A percentile compares a stretch with the other conserved stretches of the same genome.
Conservation (phyloP, 1,284 basidiomycete genomes). For the Rhizopogon hawkerae region DNA sequence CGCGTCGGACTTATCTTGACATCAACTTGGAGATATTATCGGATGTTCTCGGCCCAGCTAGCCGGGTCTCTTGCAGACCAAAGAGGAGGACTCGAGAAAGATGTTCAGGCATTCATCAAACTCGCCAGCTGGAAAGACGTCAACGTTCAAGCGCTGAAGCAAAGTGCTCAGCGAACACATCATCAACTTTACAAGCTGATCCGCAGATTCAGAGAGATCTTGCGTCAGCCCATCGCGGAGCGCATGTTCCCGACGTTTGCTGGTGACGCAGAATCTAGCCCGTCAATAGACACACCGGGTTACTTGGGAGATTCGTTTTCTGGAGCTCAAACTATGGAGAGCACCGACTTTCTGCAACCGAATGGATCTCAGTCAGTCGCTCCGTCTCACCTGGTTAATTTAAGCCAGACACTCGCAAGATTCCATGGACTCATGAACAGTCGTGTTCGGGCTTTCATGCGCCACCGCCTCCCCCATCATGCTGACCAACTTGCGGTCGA, state of each 20-base stretch:
- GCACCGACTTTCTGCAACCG: background rate
- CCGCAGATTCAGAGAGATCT: slow-evolving; percentile 84
- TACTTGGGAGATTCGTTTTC: slow-evolving; percentile 11
- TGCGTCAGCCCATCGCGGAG: slow-evolving; percentile 63
- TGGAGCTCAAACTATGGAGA: background rate
- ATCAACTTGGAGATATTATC: slow-evolving; percentile 62
- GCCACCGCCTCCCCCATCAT: slow-evolving; percentile 28
- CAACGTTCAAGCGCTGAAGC: slow-evolving; percentile 90
- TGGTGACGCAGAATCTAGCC: slow-evolving; percentile 28
- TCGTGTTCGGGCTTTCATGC: slow-evolving; percentile 37
- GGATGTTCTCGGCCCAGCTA: slow-evolving; percentile 52
- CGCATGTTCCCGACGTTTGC: slow-evolving; percentile 34
- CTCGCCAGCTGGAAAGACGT: slow-evolving; percentile 98
- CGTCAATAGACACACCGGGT: slow-evolving; percentile 11
- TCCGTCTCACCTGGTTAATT: slow-evolving; percentile 20
- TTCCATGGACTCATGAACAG: slow-evolving; percentile 38
- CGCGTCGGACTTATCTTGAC: slow-evolving; percentile 58
- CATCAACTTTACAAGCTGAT: slow-evolving; percentile 87
- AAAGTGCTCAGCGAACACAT: slow-evolving; percentile 88
- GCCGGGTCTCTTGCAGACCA: slow-evolving; percentile 48
- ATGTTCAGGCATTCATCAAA: slow-evolving; percentile 82
- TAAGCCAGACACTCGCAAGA: slow-evolving; percentile 40
- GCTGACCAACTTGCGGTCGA: slow-evolving; percentile 66
- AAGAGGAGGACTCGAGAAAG: slow-evolving; percentile 65
- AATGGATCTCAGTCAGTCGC: slow-evolving; percentile 1